Evolutionary conservation across 106 monocot species (phyloP), one percentile per base, ranked within the genome.

Genomic region (Acorus gramineus): DNA sequence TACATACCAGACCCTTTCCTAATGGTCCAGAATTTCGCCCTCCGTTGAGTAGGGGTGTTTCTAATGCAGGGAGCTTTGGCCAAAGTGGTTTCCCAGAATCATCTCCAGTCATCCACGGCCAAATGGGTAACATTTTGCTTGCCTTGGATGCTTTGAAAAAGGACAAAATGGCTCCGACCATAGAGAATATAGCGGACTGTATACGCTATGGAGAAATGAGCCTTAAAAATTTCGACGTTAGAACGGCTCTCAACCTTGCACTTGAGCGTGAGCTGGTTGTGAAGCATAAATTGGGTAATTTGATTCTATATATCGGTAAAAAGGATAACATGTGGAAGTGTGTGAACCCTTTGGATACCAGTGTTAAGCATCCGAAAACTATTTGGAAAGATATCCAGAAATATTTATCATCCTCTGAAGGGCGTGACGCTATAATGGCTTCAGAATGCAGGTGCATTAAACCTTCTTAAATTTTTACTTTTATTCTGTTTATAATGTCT

Each of bases 261-360:
- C 47, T 84, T 14, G 61, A 76, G 55, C 52, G 74, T 51, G 65
- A 79, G 11, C 43, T 52, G 60, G 50, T 92, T 63, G 78, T 72
- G 55, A 61, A 72, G 72, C 81, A 72, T 48, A 74, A 69, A 59
- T 45, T 92, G 66, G 86, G 49, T 49, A 77, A 66, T 45, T 56
- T 65, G 9, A 63, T 78, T 51, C 70, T 76, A 6, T 92, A 70
- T 77, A 62, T 79, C 56, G 66, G 53, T 10, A 92, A 77, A 64
- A 71, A 69, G 57, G 84, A 84, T 14, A n/a, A 4, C 0, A 45
- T 92, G 11, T 92, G 91, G 91, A 77, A 69, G 44, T 92, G 91
- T 60, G 69, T 92, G 46, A 86, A 92, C 71, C 54, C 77, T 44
- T 62, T 79, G 79, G 79, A 84, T 75, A 50, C 2, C 50, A 78